phyloP scores from a whole-genome alignment of 2,329 filamentous ascomycete species.

The Thelonectria blattea region DNA sequence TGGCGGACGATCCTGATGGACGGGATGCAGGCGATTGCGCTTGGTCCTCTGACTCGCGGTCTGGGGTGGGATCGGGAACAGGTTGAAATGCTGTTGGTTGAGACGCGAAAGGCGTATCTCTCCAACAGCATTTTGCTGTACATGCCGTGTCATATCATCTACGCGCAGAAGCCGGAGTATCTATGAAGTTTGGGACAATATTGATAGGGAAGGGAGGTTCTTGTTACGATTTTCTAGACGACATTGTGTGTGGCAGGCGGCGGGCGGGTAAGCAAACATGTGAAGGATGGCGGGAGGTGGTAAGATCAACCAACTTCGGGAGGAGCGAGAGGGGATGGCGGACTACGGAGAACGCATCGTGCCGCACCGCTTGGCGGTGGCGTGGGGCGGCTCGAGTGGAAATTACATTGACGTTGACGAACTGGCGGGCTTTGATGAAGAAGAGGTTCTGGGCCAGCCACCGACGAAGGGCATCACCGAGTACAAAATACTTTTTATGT shows the following conservation, averaged over 20 bases:
- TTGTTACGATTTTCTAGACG: background rate
- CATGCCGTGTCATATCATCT: constrained; percentile 62
- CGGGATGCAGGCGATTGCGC: constrained; percentile 57
- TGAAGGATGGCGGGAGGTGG: background rate
- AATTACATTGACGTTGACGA: background rate
- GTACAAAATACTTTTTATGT: background rate
- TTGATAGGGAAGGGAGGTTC: background rate
- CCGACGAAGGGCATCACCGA: background rate
- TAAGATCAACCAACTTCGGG: too few species aligned
- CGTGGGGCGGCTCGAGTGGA: constrained; percentile 15
- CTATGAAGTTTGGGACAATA: background rate
- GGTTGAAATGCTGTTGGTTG: constrained; percentile 55
- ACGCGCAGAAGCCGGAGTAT: constrained; percentile 56
- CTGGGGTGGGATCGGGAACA: constrained; percentile 55
- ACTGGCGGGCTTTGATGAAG: background rate
- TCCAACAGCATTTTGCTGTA: constrained; percentile 54
- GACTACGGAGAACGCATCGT: constrained; percentile 14
- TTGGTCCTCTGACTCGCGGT: constrained; percentile 58
- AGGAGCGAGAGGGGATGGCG: background rate
- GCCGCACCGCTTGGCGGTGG: constrained; percentile 17
- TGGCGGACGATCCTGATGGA: constrained; percentile 58
- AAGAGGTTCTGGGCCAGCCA: background rate
- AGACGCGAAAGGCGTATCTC: constrained; percentile 55
- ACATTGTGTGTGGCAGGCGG: too few species aligned
- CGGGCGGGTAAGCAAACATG: background rate